Conservation (phyloP, 306 rosid species). For the Lupinus albus region DNA sequence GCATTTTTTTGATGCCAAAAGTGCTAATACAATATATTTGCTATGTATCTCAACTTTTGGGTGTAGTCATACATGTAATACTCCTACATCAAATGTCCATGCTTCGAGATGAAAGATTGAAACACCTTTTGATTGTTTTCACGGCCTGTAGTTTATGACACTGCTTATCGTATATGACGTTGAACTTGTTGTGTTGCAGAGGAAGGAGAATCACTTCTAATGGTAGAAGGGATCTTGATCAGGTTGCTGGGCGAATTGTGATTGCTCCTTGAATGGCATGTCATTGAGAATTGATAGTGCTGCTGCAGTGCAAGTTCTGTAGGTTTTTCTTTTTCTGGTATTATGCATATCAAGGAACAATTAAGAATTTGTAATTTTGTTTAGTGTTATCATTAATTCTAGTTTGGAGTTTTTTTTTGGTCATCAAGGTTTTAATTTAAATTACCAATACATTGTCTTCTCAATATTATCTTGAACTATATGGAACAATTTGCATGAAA, state of each 20-base stretch:
- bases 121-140: neutral
- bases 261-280: constrained; percentile 40
- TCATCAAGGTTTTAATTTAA: constrained; percentile 7
- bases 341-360: constrained; percentile 18
- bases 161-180: neutral
- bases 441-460: neutral
- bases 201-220: constrained; percentile 54
- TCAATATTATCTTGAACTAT: neutral
- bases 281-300: constrained; percentile 3
- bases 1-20: neutral
- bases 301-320: neutral
- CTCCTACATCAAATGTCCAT: neutral
- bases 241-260: constrained; percentile 50
- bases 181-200: constrained; percentile 29
- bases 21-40: neutral
- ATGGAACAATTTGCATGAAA: no score
- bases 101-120: neutral
- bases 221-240: constrained; percentile 53
- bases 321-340: constrained; percentile 9
- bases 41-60: neutral
- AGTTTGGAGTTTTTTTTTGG: constrained; percentile 35
- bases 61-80: neutral
- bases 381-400: neutral
- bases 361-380: neutral
- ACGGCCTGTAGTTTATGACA: neutral